A percentile compares a stretch with the other conserved stretches of the same genome.
Conservation (phyloP, 352 stramenopile genomes). For the Pseudoperonospora humuli region DNA sequence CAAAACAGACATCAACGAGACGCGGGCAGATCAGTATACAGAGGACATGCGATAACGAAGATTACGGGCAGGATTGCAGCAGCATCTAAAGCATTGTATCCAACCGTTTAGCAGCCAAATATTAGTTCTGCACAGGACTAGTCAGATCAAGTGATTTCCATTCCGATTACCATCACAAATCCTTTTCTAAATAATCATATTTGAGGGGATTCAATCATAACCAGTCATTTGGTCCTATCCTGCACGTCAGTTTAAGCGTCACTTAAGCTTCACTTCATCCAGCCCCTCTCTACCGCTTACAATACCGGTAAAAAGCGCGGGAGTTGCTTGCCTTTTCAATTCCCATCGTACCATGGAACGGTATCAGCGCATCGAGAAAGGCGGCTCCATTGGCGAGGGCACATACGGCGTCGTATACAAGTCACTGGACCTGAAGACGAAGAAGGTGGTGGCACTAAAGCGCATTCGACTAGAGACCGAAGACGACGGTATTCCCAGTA, state of each 20-base stretch:
- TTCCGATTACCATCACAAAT: too few relatives aligned
- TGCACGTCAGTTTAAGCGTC: neutral
- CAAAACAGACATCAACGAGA: too few relatives aligned
- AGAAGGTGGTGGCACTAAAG: slow-evolving; percentile 92
- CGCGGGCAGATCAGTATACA: neutral
- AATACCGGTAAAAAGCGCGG: slow-evolving; percentile 17
- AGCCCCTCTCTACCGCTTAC: neutral
- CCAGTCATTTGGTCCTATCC: too few relatives aligned
- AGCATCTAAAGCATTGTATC: too few relatives aligned
- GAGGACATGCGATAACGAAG: slow-evolving; percentile 1
- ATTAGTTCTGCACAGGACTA: too few relatives aligned
- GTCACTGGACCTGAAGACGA: slow-evolving; percentile 87
- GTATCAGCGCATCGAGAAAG: slow-evolving; percentile 92
- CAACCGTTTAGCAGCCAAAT: too few relatives aligned
- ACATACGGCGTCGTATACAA: slow-evolving; percentile 98
- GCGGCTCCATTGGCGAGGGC: slow-evolving; percentile 88
- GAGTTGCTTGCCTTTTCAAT: slow-evolving; percentile 1
- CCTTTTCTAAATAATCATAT: too few relatives aligned
- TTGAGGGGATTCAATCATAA: too few relatives aligned
- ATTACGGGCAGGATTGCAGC: too few relatives aligned
- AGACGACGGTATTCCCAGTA: slow-evolving; percentile 98
- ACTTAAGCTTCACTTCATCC: slow-evolving; percentile 2
- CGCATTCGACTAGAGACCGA: slow-evolving; percentile 97
- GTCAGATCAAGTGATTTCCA: too few relatives aligned
- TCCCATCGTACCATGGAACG: slow-evolving; percentile 62